These are phyloP conservation scores for Erigeron canadensis DNA, from an alignment of 129 eudicot species.

Conservation along the genomic window DNA sequence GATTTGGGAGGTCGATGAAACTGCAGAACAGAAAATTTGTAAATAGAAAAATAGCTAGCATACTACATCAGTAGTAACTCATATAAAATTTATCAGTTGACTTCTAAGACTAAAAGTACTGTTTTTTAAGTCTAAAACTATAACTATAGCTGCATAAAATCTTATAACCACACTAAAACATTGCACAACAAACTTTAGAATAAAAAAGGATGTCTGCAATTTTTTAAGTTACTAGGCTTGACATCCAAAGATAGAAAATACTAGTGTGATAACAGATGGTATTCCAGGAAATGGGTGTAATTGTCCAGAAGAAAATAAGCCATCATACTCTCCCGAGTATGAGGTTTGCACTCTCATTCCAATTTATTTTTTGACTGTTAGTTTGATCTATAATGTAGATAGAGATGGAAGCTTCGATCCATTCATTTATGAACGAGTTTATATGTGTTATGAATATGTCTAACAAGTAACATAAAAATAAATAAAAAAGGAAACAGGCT, in stretches of 20 bases:
- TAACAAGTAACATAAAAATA: neutral
- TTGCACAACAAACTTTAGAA: neutral
- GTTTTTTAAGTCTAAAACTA: neutral
- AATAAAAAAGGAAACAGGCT: neutral
- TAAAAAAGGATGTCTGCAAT: neutral
- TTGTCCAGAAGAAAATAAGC: neutral
- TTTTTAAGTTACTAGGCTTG: neutral
- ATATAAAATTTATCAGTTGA: neutral
- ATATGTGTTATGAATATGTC: neutral
- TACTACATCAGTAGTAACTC: neutral
- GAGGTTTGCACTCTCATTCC: neutral
- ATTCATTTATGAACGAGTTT: too few species aligned
- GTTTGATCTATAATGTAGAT: neutral
- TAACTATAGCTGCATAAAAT: neutral
- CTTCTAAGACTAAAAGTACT: neutral
- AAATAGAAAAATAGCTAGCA: neutral
- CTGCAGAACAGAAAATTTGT: conserved; percentile 39
- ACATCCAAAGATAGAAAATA: neutral
- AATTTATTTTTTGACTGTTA: neutral
- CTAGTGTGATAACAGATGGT: neutral
- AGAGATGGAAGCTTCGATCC: too few species aligned
- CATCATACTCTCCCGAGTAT: neutral
- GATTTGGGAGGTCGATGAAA: conserved; percentile 82
- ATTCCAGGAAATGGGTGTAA: neutral
- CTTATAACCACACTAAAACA: conserved; percentile 1